Base-by-base conservation (phyloP, 202 grass and related monocot genomes). In the Panicum virgatum region DNA sequence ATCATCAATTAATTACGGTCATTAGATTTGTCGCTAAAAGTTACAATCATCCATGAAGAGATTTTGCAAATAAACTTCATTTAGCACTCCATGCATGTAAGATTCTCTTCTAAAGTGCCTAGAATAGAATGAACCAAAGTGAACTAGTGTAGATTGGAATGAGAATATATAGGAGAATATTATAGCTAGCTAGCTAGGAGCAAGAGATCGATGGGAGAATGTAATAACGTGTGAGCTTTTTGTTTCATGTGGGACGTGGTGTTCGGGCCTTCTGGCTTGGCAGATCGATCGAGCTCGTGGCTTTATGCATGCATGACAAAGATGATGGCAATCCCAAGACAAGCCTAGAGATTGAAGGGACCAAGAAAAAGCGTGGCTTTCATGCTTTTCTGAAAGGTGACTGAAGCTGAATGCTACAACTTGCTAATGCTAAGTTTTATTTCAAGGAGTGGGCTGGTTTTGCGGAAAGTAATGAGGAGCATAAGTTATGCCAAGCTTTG, bases 281-380 rank as follows among this genome's bases (percentile, higher is more conserved):
- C 60, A 69, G 80, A 51, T 5, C 16, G 80, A 61, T 5, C 29
- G 34, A 80, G 12, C 69, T n/a, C 34, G 43, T 88, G 75, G 76
- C 81, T 84, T 84, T 88, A 75, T 80, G 76, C 86, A 76, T 80
- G 86, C 62, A 80, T 84, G 52, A 62, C 22, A 84, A 47, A 39
- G 52, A 72, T 50, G 44, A 26, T 80, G 69, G 76, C 76, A 63
- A 88, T 88, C 86, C 81, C 81, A 52, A 88, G 69, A 52, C 76
- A 69, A 46, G 61, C 76, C 86, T 84, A 75, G 62, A 79, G 86
- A 83, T 83, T 34, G 74, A 88, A 67, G 50, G 74, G 80, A 51
- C 67, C 74, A 58, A 66, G 60, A 67, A 83, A 88, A 79, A 48
- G 27, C 9, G 9, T 1, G 4, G 32, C 42, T 83, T 74, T 79